Base-by-base conservation (phyloP, 2,329 filamentous ascomycete genomes). In the Myriosclerotinia curreyana region DNA sequence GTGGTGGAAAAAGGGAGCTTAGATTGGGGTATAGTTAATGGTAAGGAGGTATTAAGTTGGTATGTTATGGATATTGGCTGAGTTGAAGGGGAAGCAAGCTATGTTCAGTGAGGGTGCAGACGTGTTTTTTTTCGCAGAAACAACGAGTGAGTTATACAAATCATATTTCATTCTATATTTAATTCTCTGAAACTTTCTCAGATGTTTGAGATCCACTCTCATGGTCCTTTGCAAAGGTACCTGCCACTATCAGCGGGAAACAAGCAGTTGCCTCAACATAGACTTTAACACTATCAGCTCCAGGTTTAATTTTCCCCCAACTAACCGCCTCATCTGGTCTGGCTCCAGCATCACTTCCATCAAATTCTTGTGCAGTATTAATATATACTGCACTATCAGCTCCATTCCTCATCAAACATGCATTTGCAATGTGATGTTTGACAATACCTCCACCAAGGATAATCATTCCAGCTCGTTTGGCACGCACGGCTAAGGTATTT, bases 351-450 rank as follows among this genome's bases (percentile, higher is more conserved):
- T 99, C 95, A 72, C 92, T 97, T 3, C 95, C 95, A 75, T 99
- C 95, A 75, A 97, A 99, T 75, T 99, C 95, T 76, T 97, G 92
- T 0, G 87, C 95, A 1, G 95, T 99, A 77, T 99, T 99, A 77
- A 99, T 92, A 75, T 96, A 99, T 1, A 99, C 95, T 2, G 95
- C 95, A 67, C 91, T 94, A 76, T 99, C 95, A 20, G 95, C 95
- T 2, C 95, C 95, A 73, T 99, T 99, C 58, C 95, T 86, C 95
- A 99, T 98, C 72, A 99, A 77, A 72, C 92, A 96, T 2, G 95
- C 95, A 75, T 99, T 99, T 60, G 95, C 93, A 74, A 99, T 98
- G 76, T 99, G 95, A 74, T 99, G 95, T 80, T 99, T 99, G 72
- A 99, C 84, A n/a, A 99, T 80, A 0, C 95, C 95, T 8, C 95